Evolutionary conservation across 768 basidiomycete genomes (phyloP).

Genomic region (Termitomyces sp.): DNA sequence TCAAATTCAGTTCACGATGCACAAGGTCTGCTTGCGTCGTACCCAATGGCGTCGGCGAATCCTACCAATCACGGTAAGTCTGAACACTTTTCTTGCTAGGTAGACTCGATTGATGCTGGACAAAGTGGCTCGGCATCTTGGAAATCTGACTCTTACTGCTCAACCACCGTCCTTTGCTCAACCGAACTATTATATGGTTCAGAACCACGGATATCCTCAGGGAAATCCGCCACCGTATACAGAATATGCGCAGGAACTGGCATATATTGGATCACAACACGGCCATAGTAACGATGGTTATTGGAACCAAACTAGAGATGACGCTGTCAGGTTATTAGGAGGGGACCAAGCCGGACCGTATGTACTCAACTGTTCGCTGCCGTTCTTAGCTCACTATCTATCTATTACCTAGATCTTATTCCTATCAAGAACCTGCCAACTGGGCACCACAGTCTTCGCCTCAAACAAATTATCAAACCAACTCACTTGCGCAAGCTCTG

Average conservation of each 20-base stretch:
- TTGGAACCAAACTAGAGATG: constrained; percentile 62
- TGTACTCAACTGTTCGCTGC: constrained; percentile 22
- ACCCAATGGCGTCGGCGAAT: constrained; percentile 73
- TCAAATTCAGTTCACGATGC: background rate
- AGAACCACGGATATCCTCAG: constrained; percentile 27
- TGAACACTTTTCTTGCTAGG: background rate
- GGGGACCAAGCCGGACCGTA: constrained; percentile 51
- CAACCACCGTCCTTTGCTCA: constrained; percentile 64
- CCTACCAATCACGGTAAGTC: constrained; percentile 70
- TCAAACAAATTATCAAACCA: constrained; percentile 51
- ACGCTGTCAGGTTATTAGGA: constrained; percentile 57
- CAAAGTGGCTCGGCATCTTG: constrained; percentile 65
- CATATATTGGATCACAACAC: constrained; percentile 51
- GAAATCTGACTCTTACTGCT: constrained; percentile 53
- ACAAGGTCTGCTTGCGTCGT: constrained; percentile 25
- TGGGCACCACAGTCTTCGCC: constrained; percentile 39
- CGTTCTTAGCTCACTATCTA: constrained; percentile 13
- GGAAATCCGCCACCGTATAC: constrained; percentile 55
- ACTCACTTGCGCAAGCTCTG: constrained; percentile 59
- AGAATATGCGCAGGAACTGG: constrained; percentile 62
- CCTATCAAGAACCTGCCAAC: constrained; percentile 37
- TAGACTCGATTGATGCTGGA: constrained; percentile 2
- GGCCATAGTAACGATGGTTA: constrained; percentile 46
- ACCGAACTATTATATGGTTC: constrained; percentile 44
- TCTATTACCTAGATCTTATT: constrained; percentile 39